Evolutionary conservation across 202 grass and related monocot species (phyloP).

Genomic region (Zoysia matrella): DNA sequence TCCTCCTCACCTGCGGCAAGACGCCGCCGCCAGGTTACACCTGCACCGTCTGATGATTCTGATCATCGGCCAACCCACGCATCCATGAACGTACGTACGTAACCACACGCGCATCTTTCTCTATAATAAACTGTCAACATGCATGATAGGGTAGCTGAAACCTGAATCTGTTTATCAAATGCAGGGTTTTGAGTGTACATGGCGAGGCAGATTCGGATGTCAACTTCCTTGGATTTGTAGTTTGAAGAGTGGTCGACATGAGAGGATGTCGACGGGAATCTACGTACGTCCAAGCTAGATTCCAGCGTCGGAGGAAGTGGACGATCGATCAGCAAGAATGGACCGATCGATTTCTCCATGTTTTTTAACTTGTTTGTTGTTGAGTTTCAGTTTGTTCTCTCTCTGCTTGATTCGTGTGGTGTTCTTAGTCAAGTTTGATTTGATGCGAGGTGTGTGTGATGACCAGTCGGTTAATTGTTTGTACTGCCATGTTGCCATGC

Average conservation of each 20-base stretch:
- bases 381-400: constrained; percentile 18
- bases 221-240: neutral
- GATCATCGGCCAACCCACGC: neutral
- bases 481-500: neutral
- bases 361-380: constrained; percentile 7
- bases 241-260: constrained; percentile 43
- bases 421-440: neutral
- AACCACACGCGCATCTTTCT: too few species aligned
- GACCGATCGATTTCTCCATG: neutral
- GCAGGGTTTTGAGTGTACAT: constrained; percentile 5
- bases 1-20: constrained; percentile 97
- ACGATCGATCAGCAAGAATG: constrained; percentile 5
- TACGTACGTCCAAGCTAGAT: neutral
- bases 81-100: neutral
- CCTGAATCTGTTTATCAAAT: neutral
- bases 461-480: neutral
- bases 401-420: constrained; percentile 29
- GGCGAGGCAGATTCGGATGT: too few species aligned
- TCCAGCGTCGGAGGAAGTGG: neutral
- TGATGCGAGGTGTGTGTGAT: neutral
- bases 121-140: too few species aligned
- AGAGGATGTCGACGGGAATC: constrained; percentile 54
- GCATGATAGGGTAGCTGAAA: neutral
- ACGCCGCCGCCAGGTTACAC: constrained; percentile 80
- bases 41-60: constrained; percentile 59